Evolutionary conservation across 2,329 filamentous ascomycete species (phyloP), one percentile per base, ranked within the genome.

Genomic region (Didymella pinodella): DNA sequence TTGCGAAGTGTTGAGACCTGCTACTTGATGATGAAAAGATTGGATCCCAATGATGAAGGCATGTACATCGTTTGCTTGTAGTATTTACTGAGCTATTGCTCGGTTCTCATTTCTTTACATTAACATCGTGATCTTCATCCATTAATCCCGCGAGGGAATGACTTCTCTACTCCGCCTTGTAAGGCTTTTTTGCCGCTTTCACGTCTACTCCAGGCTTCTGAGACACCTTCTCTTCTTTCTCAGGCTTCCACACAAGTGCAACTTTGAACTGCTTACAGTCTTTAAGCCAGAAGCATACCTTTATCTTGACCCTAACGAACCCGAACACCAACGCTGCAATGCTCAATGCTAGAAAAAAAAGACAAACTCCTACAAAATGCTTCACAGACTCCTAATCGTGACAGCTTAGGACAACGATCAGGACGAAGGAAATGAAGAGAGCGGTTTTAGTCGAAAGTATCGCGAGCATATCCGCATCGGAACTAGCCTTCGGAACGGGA

Each of bases 311-410:
- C 36, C 18, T 48, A 3, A 52, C 6, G 29, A 31, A 48, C 41
- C 48, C 52, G 22, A 14, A 60, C 57, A 34, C 57, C 57, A 47
- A 46, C 57, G 57, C 57, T 60, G 48, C 12, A 38, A 56, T 40
- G 53, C 38, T 38, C 26, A 51, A n/a, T 51, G 32, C 22, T 38
- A 34, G 40, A 41, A 32, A 36, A 18, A 36, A 28, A 44, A 50
- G n/a, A 43, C 11, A 44, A 28, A 29, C 48, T 10, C 26, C 45
- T 28, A 57, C 26, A 25, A 46, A 47, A 26, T 51, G 38, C 47
- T 51, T 22, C 14, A 57, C 18, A 25, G 28, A 10, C 11, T 47
- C 26, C 48, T 57, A 57, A 25, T 26, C 41, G n/a, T n/a, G 20
- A 11, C 20, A 28, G 41, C 40, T 41, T 18, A 18, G 28, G 28